Conservation (phyloP, 2,329 filamentous ascomycete genomes). For the Colletotrichum paranaense region DNA sequence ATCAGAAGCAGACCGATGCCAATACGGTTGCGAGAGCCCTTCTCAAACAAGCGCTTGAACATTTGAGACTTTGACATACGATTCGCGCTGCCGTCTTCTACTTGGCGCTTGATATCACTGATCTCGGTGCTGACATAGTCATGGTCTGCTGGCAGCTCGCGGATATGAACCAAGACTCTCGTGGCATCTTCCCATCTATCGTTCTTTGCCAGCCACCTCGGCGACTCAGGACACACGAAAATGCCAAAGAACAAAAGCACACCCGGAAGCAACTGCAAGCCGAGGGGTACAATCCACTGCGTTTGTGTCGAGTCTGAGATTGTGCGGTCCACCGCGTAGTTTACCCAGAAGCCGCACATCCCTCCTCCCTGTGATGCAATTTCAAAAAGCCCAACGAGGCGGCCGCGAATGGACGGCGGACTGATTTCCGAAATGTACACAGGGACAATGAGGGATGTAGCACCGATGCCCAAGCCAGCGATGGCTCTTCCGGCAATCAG, state of each 20-base stretch:
- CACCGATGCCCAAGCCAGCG: conserved; percentile 61
- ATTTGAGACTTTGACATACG: conserved; percentile 32
- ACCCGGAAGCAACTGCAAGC: conserved; percentile 53
- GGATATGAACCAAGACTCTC: conserved; percentile 50
- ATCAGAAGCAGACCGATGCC: conserved; percentile 60
- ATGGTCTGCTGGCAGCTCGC: conserved; percentile 48
- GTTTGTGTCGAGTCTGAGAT: conserved; percentile 29
- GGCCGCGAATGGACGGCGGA: conserved; percentile 61
- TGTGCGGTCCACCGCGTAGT: conserved; percentile 43
- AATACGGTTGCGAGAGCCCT: conserved; percentile 50
- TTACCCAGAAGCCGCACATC: conserved; percentile 57
- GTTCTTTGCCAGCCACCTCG: conserved; percentile 47
- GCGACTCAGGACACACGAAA: conserved; percentile 50
- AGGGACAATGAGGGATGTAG: conserved; percentile 63
- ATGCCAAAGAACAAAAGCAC: conserved; percentile 47
- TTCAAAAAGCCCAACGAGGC: conserved; percentile 62
- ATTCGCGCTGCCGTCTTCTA: conserved; percentile 61
- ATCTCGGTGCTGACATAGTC: conserved; percentile 57
- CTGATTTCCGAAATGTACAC: conserved; percentile 69
- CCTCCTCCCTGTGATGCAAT: conserved; percentile 63
- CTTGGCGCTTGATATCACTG: conserved; percentile 63
- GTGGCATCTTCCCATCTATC: conserved; percentile 50
- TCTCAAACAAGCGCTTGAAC: conserved; percentile 36
- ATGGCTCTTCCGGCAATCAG: conserved; percentile 66
- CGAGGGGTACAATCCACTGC: conserved; percentile 58